Conservation (phyloP, 345 rosid genomes). For the Euphorbia pulcherrima region DNA sequence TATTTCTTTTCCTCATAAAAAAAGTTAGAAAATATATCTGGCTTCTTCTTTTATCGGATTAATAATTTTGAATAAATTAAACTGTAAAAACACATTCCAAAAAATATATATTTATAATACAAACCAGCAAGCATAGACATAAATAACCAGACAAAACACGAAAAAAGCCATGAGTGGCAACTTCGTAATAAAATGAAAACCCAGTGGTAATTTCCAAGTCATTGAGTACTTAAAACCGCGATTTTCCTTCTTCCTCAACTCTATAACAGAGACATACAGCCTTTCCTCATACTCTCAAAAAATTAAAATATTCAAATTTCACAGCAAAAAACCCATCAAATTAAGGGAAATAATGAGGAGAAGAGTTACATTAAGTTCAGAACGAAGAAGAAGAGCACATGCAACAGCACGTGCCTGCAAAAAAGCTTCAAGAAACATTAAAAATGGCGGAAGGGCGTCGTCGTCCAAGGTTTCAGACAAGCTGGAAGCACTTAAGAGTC, state of each 20-base stretch:
- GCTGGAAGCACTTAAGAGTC: slow-evolving; percentile 65
- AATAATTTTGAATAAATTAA: no score
- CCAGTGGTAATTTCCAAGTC: no score
- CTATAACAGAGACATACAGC: not conserved
- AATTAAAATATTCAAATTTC: no score
- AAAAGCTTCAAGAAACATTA: slow-evolving; percentile 1
- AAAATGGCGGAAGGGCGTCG: not conserved
- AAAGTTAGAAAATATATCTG: no score
- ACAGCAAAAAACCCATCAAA: slow-evolving; percentile 25
- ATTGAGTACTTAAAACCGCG: slow-evolving; percentile 43
- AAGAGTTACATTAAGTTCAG: not conserved
- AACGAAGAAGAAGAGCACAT: not conserved
- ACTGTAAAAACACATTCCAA: no score
- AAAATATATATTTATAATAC: no score
- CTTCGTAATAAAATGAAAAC: no score
- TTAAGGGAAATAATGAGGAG: slow-evolving; percentile 11
- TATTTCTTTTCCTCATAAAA: no score
- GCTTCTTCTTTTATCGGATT: no score
- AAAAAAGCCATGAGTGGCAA: slow-evolving; percentile 1
- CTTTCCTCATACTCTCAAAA: not conserved
- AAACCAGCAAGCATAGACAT: not conserved
- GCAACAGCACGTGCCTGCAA: slow-evolving; percentile 15
- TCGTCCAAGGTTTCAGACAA: slow-evolving; percentile 46
- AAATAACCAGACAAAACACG: not conserved
- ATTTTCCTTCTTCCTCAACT: not conserved